phyloP scores from a whole-genome alignment of 1,284 basidiomycete genomes.

The Puccinia polysora region DNA sequence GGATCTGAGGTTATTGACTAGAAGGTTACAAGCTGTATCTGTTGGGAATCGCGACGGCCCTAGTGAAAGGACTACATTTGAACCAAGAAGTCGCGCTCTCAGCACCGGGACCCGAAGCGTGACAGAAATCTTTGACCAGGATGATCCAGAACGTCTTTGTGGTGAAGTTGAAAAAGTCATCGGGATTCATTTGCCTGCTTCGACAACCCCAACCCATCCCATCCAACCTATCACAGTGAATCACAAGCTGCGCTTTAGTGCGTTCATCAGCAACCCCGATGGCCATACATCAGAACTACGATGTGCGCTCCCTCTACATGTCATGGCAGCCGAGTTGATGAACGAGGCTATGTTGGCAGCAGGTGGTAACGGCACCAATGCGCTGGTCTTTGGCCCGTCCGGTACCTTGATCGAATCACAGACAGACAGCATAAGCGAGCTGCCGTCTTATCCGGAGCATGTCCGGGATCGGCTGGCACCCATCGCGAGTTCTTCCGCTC shows the following conservation, averaged over 20 bases:
- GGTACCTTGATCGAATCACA: conserved; percentile 49
- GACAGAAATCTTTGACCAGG: conserved; percentile 2
- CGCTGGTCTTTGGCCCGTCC: conserved; percentile 59
- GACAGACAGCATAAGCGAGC: conserved; percentile 58
- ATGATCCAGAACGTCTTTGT: conserved; percentile 40
- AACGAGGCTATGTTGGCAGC: conserved; percentile 70
- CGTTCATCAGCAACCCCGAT: conserved; percentile 53
- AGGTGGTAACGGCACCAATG: conserved; percentile 62
- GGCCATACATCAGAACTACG: conserved; percentile 71
- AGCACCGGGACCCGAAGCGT: background rate
- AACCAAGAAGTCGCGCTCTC: background rate
- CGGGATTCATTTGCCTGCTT: conserved; percentile 50
- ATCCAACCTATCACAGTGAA: conserved; percentile 45
- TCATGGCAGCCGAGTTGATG: conserved; percentile 68
- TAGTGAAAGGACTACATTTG: background rate
- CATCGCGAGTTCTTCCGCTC: conserved; percentile 62
- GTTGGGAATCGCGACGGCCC: background rate
- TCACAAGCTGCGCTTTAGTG: conserved; percentile 53
- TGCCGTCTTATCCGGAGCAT: conserved; percentile 80
- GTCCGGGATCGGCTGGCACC: conserved; percentile 83
- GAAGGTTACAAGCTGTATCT: conserved; percentile 28
- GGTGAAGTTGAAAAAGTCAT: conserved; percentile 49
- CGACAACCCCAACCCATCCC: conserved; percentile 61
- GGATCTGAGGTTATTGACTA: conserved; percentile 14
- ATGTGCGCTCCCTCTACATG: conserved; percentile 78